Conservation (phyloP, 805 yeast species). For the Candida incommunis region DNA sequence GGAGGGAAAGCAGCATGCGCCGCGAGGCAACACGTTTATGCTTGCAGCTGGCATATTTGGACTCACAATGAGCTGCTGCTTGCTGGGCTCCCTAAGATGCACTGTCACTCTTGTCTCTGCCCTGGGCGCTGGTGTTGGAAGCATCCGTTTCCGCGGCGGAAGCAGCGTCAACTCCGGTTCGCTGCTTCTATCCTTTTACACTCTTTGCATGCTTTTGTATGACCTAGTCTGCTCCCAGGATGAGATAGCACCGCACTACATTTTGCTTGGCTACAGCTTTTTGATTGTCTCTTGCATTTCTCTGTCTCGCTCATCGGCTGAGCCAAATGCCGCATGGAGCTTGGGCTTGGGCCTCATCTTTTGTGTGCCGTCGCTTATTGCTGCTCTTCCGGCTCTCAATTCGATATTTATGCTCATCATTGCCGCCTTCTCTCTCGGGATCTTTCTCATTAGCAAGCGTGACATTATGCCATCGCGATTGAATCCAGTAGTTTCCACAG, state of each 20-base stretch:
- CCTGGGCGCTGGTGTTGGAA: background rate
- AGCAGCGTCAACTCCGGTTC: background rate
- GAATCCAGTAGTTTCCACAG: conserved; percentile 11
- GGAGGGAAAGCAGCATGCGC: conserved; percentile 5
- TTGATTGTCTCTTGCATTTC: conserved; percentile 5
- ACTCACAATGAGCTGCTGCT: conserved; percentile 10
- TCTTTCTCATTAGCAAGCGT: conserved; percentile 16
- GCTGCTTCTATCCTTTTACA: background rate
- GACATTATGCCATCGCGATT: conserved; percentile 15
- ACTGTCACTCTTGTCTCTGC: conserved; percentile 11
- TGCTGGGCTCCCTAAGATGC: conserved; percentile 12
- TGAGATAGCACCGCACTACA: conserved; percentile 5
- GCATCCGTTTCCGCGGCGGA: no score
- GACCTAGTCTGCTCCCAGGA: background rate
- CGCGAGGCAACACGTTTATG: conserved; percentile 7
- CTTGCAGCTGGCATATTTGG: conserved; percentile 9
- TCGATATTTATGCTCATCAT: conserved; percentile 13
- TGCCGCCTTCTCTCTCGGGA: conserved; percentile 18
- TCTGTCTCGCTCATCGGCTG: conserved; percentile 3
- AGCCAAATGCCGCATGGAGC: conserved; percentile 2
- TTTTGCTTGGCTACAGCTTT: conserved; percentile 8
- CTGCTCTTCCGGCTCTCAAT: conserved; percentile 3
- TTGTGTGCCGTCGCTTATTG: conserved; percentile 8
- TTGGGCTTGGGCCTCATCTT: conserved; percentile 6
- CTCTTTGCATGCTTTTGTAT: background rate